These are phyloP conservation scores for Chlorella sorokiniana DNA, from an alignment of 139 green algal genomes.

Conservation along the genomic window DNA sequence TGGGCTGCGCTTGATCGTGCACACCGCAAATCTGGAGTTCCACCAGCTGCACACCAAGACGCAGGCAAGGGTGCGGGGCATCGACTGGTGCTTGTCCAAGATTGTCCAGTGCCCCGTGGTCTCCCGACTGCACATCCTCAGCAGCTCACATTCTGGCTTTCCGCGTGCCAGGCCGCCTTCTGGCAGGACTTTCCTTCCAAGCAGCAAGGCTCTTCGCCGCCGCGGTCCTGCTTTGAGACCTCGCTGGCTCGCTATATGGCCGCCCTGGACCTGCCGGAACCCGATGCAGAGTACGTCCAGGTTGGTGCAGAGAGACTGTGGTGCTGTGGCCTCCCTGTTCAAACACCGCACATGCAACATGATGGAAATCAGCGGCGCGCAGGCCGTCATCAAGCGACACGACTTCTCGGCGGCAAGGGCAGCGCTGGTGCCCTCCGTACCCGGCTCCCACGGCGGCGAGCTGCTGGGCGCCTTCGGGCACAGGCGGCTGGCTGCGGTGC, in stretches of 20 bases:
- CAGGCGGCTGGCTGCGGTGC: slow-evolving; percentile 51
- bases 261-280: slow-evolving; percentile 49
- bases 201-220: background rate
- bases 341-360: too few relatives aligned
- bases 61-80: slow-evolving; percentile 34
- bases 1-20: slow-evolving; percentile 73
- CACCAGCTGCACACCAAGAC: slow-evolving; percentile 77
- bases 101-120: background rate
- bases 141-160: background rate
- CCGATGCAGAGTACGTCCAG: background rate
- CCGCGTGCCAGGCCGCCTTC: slow-evolving; percentile 34
- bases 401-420: slow-evolving; percentile 69
- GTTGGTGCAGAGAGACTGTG: too few relatives aligned
- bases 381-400: slow-evolving; percentile 30
- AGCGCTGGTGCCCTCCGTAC: slow-evolving; percentile 49
- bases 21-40: slow-evolving; percentile 83
- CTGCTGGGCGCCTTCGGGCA: slow-evolving; percentile 45
- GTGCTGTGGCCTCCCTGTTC: too few relatives aligned
- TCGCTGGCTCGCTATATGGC: slow-evolving; percentile 63
- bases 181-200: slow-evolving; percentile 80
- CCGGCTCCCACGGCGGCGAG: background rate
- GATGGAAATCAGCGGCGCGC: too few relatives aligned
- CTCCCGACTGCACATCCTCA: background rate
- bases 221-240: slow-evolving; percentile 52
- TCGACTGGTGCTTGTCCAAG: background rate